A percentile compares a stretch with the other conserved stretches of the same genome.
Evolutionary conservation across 2,329 filamentous ascomycete genomes (phyloP).

Genomic region (Teratosphaeria epicoccoides): DNA sequence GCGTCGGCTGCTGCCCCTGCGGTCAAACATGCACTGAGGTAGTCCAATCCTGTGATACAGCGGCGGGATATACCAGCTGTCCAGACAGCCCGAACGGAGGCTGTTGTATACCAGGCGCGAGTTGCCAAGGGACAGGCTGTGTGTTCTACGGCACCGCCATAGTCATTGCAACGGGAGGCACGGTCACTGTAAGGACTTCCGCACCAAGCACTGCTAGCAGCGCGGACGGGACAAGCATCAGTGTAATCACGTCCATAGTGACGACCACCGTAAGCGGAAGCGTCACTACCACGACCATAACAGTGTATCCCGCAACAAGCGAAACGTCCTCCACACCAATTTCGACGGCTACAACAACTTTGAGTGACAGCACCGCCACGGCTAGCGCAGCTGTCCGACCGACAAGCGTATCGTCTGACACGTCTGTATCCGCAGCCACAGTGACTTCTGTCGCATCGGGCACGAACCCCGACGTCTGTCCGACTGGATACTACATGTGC

Average conservation of each 20-base stretch:
- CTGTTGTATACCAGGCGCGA: slow-evolving; percentile 63
- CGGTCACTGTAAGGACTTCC: slow-evolving; percentile 12
- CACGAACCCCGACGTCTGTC: slow-evolving; percentile 45
- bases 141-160: slow-evolving; percentile 31
- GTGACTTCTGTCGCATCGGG: slow-evolving; percentile 27
- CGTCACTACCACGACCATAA: slow-evolving; percentile 8
- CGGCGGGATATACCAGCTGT: slow-evolving; percentile 53
- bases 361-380: slow-evolving; percentile 14
- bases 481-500: slow-evolving; percentile 87
- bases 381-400: slow-evolving; percentile 26
- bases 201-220: slow-evolving; percentile 1
- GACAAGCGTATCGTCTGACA: slow-evolving; percentile 8
- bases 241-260: slow-evolving; percentile 6
- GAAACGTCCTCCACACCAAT: background rate
- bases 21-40: slow-evolving; percentile 53
- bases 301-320: background rate
- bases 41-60: slow-evolving; percentile 49
- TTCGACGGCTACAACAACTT: slow-evolving; percentile 16
- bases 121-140: slow-evolving; percentile 62
- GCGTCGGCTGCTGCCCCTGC: slow-evolving; percentile 63
- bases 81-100: slow-evolving; percentile 56
- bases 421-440: slow-evolving; percentile 14
- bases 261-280: slow-evolving; percentile 17
- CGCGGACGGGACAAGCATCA: background rate
- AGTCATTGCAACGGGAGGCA: slow-evolving; percentile 17